These are phyloP conservation scores for Penicillium coffeae DNA, from an alignment of 495 filamentous ascomycete species.

Conservation along the genomic window DNA sequence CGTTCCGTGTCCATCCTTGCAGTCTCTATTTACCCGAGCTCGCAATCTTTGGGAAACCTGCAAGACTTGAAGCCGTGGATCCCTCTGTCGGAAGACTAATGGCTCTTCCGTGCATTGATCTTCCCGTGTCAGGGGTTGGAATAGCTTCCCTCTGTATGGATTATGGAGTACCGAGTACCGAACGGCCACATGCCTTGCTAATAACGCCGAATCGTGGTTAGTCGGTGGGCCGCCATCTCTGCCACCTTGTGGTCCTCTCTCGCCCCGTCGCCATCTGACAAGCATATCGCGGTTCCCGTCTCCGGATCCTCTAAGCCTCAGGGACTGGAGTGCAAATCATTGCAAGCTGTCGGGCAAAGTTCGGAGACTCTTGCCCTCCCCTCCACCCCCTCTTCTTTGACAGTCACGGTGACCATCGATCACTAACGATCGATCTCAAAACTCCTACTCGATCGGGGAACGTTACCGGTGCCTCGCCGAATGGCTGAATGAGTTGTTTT, in stretches of 20 bases:
- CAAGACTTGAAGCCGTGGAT: background rate
- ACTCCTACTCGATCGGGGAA: no score
- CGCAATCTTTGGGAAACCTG: background rate
- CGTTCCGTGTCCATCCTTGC: background rate
- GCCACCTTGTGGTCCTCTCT: slow-evolving; percentile 4
- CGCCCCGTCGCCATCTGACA: no score
- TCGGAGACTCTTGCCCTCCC: no score
- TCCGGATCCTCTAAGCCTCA: background rate
- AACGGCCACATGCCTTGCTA: background rate
- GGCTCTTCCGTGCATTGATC: background rate
- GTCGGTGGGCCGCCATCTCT: background rate
- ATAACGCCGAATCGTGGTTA: background rate
- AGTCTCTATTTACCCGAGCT: background rate
- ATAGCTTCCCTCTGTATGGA: no score
- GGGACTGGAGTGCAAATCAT: background rate
- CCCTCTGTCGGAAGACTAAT: background rate
- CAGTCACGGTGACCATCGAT: no score
- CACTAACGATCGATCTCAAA: no score
- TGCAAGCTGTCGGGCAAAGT: no score
- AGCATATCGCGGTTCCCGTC: background rate
- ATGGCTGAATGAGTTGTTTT: background rate
- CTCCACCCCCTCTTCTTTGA: no score
- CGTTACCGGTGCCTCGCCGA: no score
- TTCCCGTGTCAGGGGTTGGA: slow-evolving; percentile 3
- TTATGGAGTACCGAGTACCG: no score